Evolutionary conservation across 768 basidiomycete species (phyloP), one percentile per base, ranked within the genome.

Genomic region (Daedaleopsis sinensis): DNA sequence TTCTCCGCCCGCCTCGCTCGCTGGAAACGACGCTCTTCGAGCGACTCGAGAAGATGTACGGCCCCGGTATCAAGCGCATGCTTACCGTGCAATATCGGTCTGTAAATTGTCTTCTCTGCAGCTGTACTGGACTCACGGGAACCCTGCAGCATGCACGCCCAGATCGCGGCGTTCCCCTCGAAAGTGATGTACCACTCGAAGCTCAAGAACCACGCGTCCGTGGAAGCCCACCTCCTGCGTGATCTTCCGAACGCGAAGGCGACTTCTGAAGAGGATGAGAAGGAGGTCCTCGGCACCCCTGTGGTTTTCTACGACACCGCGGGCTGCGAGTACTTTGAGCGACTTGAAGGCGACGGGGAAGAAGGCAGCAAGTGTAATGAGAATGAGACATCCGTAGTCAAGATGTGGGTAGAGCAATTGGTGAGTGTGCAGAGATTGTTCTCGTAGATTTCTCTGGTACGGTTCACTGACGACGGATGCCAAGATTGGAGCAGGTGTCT

Each of bases 301-400:
- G 84, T 98, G 2, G 86, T 96, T 2, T 99, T 98, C 72, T 93
- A 93, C 67, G 97, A 99, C 71, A 99, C 95, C 0, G 86, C 92
- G 4, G 94, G 95, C 0, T 95, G 93, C 67, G 94, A 97, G 71
- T 96, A 93, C 69, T 97, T 88, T 68, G 97, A 98, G 71, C 79
- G 93, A 16, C 71, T 86, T 0, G 90, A 93, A 36, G 88, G 83
- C 0, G 88, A 89, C 58, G 79, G 81, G n/a, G 92, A 94, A 68
- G 95, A 96, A 68, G 95, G 94, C 0, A 96, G 93, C 64, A 83
- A 89, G 63, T 90, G 86, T 66, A 99, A 99, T 68, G 96, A 96
- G 76, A 98, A 99, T 68, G 97, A 99, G 69, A 94, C 89, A 0
- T 86, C 82, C 12, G 84, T 97, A 11, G 95, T 96, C 1, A 86